Evolutionary conservation across 2,329 filamentous ascomycete species (phyloP).

Genomic region (Malbranchea zuffiana): DNA sequence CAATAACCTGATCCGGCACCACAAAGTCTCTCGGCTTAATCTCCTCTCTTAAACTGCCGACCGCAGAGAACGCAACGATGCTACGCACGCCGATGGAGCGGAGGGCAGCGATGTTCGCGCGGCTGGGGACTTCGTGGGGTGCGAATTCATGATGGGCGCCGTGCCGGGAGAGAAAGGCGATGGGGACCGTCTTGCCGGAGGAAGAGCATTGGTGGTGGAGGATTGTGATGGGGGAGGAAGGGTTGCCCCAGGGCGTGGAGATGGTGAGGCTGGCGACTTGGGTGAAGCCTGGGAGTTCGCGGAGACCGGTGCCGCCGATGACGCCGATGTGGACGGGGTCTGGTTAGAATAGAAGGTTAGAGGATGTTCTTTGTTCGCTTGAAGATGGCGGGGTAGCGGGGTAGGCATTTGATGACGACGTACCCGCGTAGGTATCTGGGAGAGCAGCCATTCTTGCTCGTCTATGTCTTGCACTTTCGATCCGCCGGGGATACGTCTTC

Average conservation of each 20-base stretch:
- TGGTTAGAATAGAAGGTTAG: slow-evolving; percentile 13
- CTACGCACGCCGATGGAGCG: slow-evolving; percentile 78
- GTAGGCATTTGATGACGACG: neutral
- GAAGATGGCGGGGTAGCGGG: neutral
- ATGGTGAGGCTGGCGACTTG: slow-evolving; percentile 69
- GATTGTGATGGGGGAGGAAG: slow-evolving; percentile 69
- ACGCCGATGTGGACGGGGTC: slow-evolving; percentile 69
- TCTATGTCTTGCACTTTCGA: slow-evolving; percentile 6
- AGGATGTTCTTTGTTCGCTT: neutral
- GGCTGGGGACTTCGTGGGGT: slow-evolving; percentile 87
- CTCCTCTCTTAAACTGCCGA: slow-evolving; percentile 82
- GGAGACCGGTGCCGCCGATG: slow-evolving; percentile 86
- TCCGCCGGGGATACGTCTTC: neutral
- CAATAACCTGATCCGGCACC: slow-evolving; percentile 90
- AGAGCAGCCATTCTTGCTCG: slow-evolving; percentile 12
- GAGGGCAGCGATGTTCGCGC: slow-evolving; percentile 97
- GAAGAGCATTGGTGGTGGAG: slow-evolving; percentile 73
- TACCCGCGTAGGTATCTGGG: slow-evolving; percentile 13
- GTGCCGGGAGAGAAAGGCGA: slow-evolving; percentile 92
- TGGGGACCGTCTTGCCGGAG: slow-evolving; percentile 46
- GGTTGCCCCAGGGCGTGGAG: slow-evolving; percentile 77
- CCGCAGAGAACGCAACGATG: slow-evolving; percentile 89
- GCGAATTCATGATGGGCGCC: slow-evolving; percentile 79
- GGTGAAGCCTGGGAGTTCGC: slow-evolving; percentile 74
- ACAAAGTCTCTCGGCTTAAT: slow-evolving; percentile 96